These are phyloP conservation scores for Selaginella tamariscina DNA, from an alignment of 75 land plant genomes.

Conservation along the genomic window DNA sequence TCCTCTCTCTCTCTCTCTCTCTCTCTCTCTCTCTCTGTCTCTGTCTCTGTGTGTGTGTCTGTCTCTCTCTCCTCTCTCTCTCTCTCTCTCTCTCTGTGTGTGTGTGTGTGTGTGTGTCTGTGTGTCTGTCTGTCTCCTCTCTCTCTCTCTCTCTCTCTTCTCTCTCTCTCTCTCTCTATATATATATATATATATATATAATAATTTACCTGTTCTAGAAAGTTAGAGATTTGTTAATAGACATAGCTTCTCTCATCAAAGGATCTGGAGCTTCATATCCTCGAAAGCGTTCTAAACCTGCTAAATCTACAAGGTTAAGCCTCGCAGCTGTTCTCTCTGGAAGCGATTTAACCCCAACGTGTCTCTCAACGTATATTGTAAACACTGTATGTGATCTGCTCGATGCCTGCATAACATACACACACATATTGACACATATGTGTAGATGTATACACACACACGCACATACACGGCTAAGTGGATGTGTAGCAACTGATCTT, in stretches of 20 bases:
- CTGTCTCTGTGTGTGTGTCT: too few species aligned
- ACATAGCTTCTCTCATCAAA: constrained; percentile 19
- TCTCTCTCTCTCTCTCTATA: too few species aligned
- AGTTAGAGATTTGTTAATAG: constrained; percentile 32
- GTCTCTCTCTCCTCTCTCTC: too few species aligned
- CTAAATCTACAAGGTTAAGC: constrained; percentile 33
- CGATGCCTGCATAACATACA: constrained; percentile 17
- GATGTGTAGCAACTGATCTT: constrained; percentile 20
- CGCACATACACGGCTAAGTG: constrained; percentile 21
- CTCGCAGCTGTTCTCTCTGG: constrained; percentile 27
- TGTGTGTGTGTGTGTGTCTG: too few species aligned
- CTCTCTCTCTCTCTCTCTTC: too few species aligned
- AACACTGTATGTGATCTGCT: constrained; percentile 35
- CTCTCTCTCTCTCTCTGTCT: too few species aligned
- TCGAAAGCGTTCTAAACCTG: constrained; percentile 25
- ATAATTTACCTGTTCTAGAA: constrained; percentile 29
- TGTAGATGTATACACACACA: background rate
- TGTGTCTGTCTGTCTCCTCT: too few species aligned
- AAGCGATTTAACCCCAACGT: constrained; percentile 6
- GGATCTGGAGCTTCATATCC: background rate
- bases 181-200: background rate
- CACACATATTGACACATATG: background rate
- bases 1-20: too few species aligned
- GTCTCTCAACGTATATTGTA: constrained; percentile 30
- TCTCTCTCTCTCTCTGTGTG: too few species aligned